Percentiles rank a stretch among this genome's conserved stretches.
phyloP scores from a whole-genome alignment of 2,329 filamentous ascomycete genomes.

The Coniochaeta sp. region DNA sequence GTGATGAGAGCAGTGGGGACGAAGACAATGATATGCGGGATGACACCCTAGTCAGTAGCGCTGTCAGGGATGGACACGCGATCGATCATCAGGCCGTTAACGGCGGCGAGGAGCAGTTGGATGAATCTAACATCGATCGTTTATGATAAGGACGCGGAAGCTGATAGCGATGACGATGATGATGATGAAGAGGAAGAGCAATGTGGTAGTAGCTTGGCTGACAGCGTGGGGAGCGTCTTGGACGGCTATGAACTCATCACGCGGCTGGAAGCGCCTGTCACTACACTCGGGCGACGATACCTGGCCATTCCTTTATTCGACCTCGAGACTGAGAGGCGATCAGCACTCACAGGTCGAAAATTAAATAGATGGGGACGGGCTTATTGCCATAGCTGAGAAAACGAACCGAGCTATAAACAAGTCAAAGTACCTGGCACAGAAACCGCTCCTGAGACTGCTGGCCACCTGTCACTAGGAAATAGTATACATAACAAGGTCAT shows the following conservation, averaged over 20 bases:
- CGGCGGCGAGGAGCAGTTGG: not conserved
- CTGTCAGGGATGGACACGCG: not conserved
- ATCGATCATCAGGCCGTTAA: not conserved
- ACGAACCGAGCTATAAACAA: not conserved
- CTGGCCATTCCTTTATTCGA: not conserved
- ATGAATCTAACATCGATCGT: not conserved
- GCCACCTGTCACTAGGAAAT: not conserved
- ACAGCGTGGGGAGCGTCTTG: not conserved
- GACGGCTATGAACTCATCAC: not conserved
- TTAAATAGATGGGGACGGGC: no score
- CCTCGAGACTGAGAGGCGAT: not conserved
- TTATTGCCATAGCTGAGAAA: not conserved
- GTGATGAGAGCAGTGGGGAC: not conserved
- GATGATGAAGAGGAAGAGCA: no score
- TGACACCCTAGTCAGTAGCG: not conserved
- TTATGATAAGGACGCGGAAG: no score
- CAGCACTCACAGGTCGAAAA: not conserved
- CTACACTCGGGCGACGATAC: not conserved
- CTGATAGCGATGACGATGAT: no score
- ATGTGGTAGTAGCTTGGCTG: no score
- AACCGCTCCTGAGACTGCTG: not conserved
- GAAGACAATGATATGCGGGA: not conserved
- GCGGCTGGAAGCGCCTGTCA: not conserved
- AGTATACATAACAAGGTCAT: not conserved
- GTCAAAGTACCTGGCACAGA: not conserved